Percentiles rank a stretch among this genome's conserved stretches.
Evolutionary conservation across 345 rosid species (phyloP).

Genomic region (Syzygium grande): DNA sequence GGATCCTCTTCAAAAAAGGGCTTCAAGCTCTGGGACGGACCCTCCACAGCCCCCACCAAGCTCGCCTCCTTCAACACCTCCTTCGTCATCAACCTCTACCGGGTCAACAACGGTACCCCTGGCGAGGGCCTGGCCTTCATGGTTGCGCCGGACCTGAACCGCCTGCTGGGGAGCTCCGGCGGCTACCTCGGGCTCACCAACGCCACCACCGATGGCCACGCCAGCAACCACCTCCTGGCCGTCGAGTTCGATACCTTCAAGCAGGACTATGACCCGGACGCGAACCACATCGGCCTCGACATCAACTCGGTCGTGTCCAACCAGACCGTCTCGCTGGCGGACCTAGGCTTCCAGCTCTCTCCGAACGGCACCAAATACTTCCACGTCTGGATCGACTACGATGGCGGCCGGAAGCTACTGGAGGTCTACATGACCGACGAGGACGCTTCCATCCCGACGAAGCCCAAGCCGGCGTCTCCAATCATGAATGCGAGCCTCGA

Average conservation of each 20-base stretch:
- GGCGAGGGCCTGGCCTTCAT: conserved; percentile 35
- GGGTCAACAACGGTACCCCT: background rate
- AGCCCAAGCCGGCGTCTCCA: conserved; percentile 19
- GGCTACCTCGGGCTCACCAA: conserved; percentile 30
- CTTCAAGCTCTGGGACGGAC: conserved; percentile 17
- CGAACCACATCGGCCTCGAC: conserved; percentile 52
- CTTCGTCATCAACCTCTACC: conserved; percentile 21
- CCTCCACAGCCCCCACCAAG: background rate
- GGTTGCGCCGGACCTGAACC: conserved; percentile 19
- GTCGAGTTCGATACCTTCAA: conserved; percentile 50
- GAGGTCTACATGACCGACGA: conserved; percentile 31
- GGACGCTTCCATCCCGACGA: background rate
- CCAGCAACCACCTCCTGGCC: conserved; percentile 24
- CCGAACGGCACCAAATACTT: conserved; percentile 15
- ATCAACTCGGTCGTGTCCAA: conserved; percentile 37
- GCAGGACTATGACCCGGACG: conserved; percentile 50
- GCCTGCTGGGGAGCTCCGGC: conserved; percentile 14
- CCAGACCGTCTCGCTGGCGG: conserved; percentile 15
- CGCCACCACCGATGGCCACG: conserved; percentile 18
- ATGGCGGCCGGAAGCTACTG: conserved; percentile 22
- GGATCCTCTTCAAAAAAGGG: conserved; percentile 6
- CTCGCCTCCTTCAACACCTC: conserved; percentile 32
- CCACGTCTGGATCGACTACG: conserved; percentile 39
- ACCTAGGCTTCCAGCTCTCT: conserved; percentile 21
- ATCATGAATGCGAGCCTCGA: conserved; percentile 20